Base-by-base conservation (phyloP, 108 stramenopile species). In the Skeletonema menzelii region DNA sequence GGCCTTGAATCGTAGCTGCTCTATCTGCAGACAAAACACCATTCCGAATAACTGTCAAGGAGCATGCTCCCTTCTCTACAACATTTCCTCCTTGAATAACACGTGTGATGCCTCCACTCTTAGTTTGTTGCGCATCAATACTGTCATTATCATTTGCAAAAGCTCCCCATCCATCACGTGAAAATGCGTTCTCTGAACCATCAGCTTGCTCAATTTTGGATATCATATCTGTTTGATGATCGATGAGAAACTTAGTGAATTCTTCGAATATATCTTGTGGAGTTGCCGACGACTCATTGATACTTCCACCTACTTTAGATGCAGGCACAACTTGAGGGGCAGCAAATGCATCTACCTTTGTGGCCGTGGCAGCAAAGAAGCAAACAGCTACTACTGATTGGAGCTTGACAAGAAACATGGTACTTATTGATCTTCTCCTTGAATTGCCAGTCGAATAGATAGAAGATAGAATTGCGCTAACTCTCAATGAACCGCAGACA, bases 51-150 rank as follows among this genome's bases (percentile, higher is more conserved):
- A 96, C 14, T 3, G 97, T 95, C 14, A 95, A 78, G 27, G 94
- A 95, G 67, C 94, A 95, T 5, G 96, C 96, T 7, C 96, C 97
- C 82, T 97, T 97, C 85, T 97, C 97, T 13, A 97, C 72, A 35
- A 97, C 83, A 28, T 82, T 69, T 2, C 97, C 97, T 8, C 83
- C 88, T 72, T 95, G 88, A 37, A 97, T 71, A 24, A 97, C 97
- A 12, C 97, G 86, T 19, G 97, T 97, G 49, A 87, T 85, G 17
- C 95, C 93, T 12, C 89, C 87, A 65, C 77, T 84, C 24, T 67
- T 60, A 1, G 27, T 37, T 11, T 47, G 56, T 28, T 56, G 65
- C 20, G 35, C 35, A 15, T 47, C 32, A 17, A 30, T 40, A n/a
- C 10, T 49, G 27, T 49, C 71, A 13, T 71, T 62, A 32, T 82